Conservation (phyloP, 768 basidiomycete species). For the Tylopilus subfusipes region DNA sequence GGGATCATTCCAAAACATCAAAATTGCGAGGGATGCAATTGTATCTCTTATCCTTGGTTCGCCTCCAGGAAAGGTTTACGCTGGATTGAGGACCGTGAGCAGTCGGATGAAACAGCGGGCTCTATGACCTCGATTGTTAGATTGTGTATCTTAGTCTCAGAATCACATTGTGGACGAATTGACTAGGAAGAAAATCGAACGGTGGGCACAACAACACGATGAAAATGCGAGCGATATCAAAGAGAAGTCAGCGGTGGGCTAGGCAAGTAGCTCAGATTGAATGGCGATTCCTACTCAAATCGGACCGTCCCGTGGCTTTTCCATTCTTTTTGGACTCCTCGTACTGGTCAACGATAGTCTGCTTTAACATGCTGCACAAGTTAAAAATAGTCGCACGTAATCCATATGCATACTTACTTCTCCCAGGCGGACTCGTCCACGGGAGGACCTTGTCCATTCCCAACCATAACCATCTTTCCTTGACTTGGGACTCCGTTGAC, state of each 20-base stretch:
- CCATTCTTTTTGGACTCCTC: slow-evolving; percentile 35
- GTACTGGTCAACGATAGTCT: slow-evolving; percentile 50
- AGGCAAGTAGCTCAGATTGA: neutral
- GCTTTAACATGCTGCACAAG: slow-evolving; percentile 43
- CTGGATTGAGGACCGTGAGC: slow-evolving; percentile 86
- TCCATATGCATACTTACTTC: slow-evolving; percentile 45
- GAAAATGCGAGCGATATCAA: neutral
- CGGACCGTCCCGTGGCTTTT: slow-evolving; percentile 16
- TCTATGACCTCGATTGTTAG: slow-evolving; percentile 41
- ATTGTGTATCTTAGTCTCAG: slow-evolving; percentile 5
- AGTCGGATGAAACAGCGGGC: slow-evolving; percentile 92
- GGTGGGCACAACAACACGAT: neutral
- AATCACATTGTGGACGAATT: slow-evolving; percentile 10
- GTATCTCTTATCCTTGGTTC: slow-evolving; percentile 94
- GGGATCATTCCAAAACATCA: slow-evolving; percentile 98
- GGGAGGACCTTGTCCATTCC: slow-evolving; percentile 58
- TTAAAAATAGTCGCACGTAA: neutral
- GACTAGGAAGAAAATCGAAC: slow-evolving; percentile 3
- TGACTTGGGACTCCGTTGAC: slow-evolving; percentile 62
- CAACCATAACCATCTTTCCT: slow-evolving; percentile 64
- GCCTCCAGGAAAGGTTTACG: slow-evolving; percentile 92
- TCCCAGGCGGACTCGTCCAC: slow-evolving; percentile 52
- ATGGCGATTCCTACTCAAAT: slow-evolving; percentile 6
- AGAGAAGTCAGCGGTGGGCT: neutral
- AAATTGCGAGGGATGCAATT: slow-evolving; percentile 93